Percentiles rank a stretch among this genome's conserved stretches.
These are phyloP conservation scores for Rhexocercosporidium sp. DNA, from an alignment of 2,329 filamentous ascomycete species.

Conservation along the genomic window DNA sequence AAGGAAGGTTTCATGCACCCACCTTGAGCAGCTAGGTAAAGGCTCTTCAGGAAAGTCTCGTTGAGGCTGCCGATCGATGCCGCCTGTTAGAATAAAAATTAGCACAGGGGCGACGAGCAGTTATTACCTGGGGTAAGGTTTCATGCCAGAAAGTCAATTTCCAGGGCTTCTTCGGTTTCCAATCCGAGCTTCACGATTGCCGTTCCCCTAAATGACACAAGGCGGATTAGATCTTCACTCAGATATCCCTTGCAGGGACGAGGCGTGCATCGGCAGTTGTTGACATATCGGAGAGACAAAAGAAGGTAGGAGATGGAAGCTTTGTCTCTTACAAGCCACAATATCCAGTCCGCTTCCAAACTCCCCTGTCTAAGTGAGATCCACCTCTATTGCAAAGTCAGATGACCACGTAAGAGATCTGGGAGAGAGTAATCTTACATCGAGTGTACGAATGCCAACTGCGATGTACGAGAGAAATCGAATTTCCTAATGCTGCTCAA, in stretches of 20 bases:
- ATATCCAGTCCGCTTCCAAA: constrained; percentile 67
- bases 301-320: background rate
- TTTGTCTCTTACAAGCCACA: constrained; percentile 60
- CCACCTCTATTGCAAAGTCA: constrained; percentile 53
- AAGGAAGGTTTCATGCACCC: constrained; percentile 12
- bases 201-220: constrained; percentile 47
- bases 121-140: constrained; percentile 9
- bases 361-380: constrained; percentile 53
- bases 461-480: constrained; percentile 76
- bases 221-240: background rate
- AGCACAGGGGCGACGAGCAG: background rate
- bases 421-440: constrained; percentile 60
- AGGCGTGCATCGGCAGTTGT: background rate
- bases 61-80: constrained; percentile 84
- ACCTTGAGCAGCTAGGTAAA: constrained; percentile 65
- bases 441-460: constrained; percentile 82
- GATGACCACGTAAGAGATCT: background rate
- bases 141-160: constrained; percentile 76
- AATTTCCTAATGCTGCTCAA: constrained; percentile 74
- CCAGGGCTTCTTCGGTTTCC: constrained; percentile 56
- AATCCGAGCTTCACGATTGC: constrained; percentile 70
- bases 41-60: constrained; percentile 63
- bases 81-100: constrained; percentile 52
- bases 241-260: background rate
- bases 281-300: background rate